These are phyloP conservation scores for Nicotiana knightiana DNA, from an alignment of 257 asterid species.

Conservation along the genomic window DNA sequence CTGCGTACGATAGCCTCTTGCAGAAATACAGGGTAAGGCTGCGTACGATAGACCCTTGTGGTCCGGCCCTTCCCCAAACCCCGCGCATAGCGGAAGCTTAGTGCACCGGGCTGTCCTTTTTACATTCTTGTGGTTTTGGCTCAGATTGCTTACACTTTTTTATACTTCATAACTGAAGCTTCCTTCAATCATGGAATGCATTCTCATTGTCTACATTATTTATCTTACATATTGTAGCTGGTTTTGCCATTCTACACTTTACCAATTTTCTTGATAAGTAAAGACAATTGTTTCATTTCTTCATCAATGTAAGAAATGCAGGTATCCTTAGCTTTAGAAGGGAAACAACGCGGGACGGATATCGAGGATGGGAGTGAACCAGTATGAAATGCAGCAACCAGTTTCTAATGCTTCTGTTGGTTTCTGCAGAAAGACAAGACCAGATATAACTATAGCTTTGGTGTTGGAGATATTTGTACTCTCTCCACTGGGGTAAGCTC, in stretches of 20 bases:
- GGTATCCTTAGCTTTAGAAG: neutral
- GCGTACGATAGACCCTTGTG: no score
- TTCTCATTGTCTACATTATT: slow-evolving; percentile 57
- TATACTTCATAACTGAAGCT: slow-evolving; percentile 66
- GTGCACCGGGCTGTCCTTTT: no score
- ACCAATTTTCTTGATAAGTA: slow-evolving; percentile 73
- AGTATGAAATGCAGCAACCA: neutral
- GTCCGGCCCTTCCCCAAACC: no score
- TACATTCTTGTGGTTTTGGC: slow-evolving; percentile 50
- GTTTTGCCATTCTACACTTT: slow-evolving; percentile 46
- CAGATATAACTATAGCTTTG: slow-evolving; percentile 44
- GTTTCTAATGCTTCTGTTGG: neutral
- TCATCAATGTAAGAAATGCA: neutral
- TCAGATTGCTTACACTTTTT: slow-evolving; percentile 48
- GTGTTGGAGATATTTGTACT: slow-evolving; percentile 51
- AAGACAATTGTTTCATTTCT: neutral
- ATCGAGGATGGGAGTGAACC: no score
- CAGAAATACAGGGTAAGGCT: no score
- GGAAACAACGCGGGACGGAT: no score
- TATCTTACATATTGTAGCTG: slow-evolving; percentile 29
- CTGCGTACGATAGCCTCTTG: no score
- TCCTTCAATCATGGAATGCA: slow-evolving; percentile 78
- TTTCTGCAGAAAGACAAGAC: slow-evolving; percentile 52
- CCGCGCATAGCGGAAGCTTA: no score
- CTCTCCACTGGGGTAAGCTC: slow-evolving; percentile 51